phyloP scores from a whole-genome alignment of 495 filamentous ascomycete genomes.

The Diplogelasinospora grovesii region DNA sequence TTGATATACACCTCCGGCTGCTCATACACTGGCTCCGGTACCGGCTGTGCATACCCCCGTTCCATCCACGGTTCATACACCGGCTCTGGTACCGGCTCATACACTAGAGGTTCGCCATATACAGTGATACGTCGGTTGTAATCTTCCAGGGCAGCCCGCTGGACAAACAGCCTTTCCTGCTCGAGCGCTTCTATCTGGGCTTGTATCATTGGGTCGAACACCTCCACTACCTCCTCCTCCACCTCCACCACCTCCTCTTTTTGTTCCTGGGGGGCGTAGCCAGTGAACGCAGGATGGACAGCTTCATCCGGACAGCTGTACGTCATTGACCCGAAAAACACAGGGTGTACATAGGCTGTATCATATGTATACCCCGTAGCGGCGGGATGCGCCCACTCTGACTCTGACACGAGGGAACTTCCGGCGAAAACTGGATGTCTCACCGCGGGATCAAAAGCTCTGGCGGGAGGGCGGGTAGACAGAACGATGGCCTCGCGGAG shows the following conservation, averaged over 20 bases:
- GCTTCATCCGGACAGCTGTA: slow-evolving; percentile 19
- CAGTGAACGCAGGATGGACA: slow-evolving; percentile 27
- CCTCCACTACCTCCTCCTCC: not conserved
- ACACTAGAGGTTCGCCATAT: not conserved
- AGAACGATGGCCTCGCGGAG: slow-evolving; percentile 25
- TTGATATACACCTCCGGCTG: too few relatives aligned
- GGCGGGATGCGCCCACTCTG: slow-evolving; percentile 32
- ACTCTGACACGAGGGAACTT: slow-evolving; percentile 18
- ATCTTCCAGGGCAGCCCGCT: slow-evolving; percentile 15
- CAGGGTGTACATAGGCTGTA: slow-evolving; percentile 22
- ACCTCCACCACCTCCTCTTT: not conserved
- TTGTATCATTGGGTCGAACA: slow-evolving; percentile 16
- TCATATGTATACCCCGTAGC: slow-evolving; percentile 30
- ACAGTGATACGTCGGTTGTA: slow-evolving; percentile 12
- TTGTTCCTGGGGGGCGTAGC: slow-evolving; percentile 10
- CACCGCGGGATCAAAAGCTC: slow-evolving; percentile 20
- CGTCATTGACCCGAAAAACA: slow-evolving; percentile 32
- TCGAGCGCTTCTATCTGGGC: slow-evolving; percentile 31
- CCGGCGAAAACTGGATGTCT: slow-evolving; percentile 38
- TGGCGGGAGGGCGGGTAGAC: slow-evolving; percentile 7
- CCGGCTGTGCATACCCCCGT: too few relatives aligned
- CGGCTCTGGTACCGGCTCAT: not conserved
- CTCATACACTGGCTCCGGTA: too few relatives aligned
- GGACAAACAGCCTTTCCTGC: slow-evolving; percentile 25
- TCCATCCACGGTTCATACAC: not conserved